These are phyloP conservation scores for Tardiomyces blankii DNA, from an alignment of 1,139 yeast species.

Conservation along the genomic window DNA sequence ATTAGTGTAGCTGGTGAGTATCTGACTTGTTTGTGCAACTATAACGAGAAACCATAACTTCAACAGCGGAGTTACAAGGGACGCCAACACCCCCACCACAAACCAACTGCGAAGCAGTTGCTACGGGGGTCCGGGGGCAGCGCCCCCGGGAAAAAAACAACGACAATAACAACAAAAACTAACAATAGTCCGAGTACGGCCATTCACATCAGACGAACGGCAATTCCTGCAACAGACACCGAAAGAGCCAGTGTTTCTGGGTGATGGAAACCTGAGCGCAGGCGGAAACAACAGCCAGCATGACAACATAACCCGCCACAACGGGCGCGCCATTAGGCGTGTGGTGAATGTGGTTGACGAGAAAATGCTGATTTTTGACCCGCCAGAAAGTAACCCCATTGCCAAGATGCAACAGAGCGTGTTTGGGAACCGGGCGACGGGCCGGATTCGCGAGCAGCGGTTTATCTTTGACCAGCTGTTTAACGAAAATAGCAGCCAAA, in stretches of 20 bases:
- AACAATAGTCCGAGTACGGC: conserved; percentile 49
- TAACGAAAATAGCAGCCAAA: conserved; percentile 53
- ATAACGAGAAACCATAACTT: too few relatives aligned
- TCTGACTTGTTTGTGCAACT: background rate
- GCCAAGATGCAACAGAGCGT: conserved; percentile 47
- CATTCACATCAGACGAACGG: conserved; percentile 56
- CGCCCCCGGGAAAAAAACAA: too few relatives aligned
- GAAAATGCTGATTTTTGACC: conserved; percentile 81
- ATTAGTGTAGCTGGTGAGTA: conserved; percentile 55
- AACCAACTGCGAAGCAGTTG: too few relatives aligned
- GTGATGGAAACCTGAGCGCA: conserved; percentile 41
- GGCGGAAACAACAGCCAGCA: background rate
- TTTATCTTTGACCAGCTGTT: conserved; percentile 77
- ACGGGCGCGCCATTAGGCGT: conserved; percentile 37
- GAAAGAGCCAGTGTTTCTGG: conserved; percentile 33
- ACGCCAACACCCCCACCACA: too few relatives aligned
- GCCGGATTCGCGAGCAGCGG: conserved; percentile 57
- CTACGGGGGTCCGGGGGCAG: too few relatives aligned
- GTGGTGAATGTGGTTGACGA: conserved; percentile 80
- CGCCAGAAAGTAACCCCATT: conserved; percentile 65
- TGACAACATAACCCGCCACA: conserved; percentile 10
- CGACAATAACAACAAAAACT: too few relatives aligned
- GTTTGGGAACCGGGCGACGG: conserved; percentile 1
- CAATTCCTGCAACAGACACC: conserved; percentile 28
- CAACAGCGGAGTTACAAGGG: too few relatives aligned